Percentiles rank a stretch among this genome's conserved stretches.
Evolutionary conservation across 2,329 filamentous ascomycete species (phyloP).

Genomic region (Phialocephala subalpina): DNA sequence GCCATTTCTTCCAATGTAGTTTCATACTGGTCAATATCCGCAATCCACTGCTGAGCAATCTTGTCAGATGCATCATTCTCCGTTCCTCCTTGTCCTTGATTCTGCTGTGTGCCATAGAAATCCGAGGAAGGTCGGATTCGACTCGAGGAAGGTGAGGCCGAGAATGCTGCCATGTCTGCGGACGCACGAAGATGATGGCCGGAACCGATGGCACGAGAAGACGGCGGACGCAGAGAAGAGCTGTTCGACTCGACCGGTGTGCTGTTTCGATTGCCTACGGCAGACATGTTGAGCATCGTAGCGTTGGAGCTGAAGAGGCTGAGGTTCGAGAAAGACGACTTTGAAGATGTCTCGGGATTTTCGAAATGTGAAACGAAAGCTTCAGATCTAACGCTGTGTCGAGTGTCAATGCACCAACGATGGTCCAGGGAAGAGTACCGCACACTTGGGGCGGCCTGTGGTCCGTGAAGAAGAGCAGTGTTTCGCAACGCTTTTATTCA

Average conservation of each 20-base stretch:
- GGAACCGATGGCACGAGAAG: slow-evolving; percentile 78
- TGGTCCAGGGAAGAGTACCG: slow-evolving; percentile 27
- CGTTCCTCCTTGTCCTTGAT: slow-evolving; percentile 67
- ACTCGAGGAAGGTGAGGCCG: slow-evolving; percentile 70
- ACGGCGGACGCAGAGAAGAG: slow-evolving; percentile 82
- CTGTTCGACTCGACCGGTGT: slow-evolving; percentile 86
- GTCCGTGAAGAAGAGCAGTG: slow-evolving; percentile 45
- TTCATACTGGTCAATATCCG: slow-evolving; percentile 98
- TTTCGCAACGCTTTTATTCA: slow-evolving; percentile 47
- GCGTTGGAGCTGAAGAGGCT: slow-evolving; percentile 35
- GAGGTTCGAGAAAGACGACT: slow-evolving; percentile 26
- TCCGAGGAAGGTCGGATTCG: slow-evolving; percentile 95
- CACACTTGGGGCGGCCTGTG: slow-evolving; percentile 43
- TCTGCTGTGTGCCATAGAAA: slow-evolving; percentile 81
- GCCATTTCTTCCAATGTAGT: slow-evolving; percentile 99
- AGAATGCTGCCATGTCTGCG: slow-evolving; percentile 91
- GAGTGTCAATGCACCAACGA: slow-evolving; percentile 36
- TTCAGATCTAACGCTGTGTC: slow-evolving; percentile 36
- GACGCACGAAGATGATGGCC: slow-evolving; percentile 92
- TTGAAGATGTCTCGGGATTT: slow-evolving; percentile 32
- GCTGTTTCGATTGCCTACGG: slow-evolving; percentile 91
- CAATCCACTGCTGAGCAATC: slow-evolving; percentile 97
- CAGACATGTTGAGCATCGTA: slow-evolving; percentile 67
- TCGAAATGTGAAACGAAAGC: slow-evolving; percentile 40
- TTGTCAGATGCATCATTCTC: slow-evolving; percentile 89